Conservation (phyloP, 208 protist genomes). For the Wallacemonas rigidus region DNA sequence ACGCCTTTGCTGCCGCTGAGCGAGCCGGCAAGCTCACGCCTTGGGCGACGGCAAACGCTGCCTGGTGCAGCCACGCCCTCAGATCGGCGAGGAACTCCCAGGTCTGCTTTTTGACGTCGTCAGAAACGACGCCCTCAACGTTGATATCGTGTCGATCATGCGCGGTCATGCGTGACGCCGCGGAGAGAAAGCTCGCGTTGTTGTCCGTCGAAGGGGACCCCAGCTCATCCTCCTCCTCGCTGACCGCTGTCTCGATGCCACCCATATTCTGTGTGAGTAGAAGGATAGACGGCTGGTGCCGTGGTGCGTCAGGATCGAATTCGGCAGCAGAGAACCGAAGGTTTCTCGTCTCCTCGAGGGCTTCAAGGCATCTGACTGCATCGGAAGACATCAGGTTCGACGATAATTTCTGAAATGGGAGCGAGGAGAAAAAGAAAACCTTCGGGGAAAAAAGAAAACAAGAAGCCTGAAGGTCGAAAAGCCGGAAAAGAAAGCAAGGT, state of each 20-base stretch:
- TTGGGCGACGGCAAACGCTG: conserved; percentile 27
- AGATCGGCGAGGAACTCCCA: conserved; percentile 66
- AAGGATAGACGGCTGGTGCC: conserved; percentile 48
- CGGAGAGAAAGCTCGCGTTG: conserved; percentile 6
- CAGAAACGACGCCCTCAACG: conserved; percentile 5
- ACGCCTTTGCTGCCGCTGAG: not conserved
- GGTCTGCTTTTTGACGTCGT: conserved; percentile 15
- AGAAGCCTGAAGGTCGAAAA: no score
- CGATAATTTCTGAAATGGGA: no score
- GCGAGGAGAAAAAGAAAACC: no score
- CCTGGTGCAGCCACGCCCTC: conserved; percentile 56
- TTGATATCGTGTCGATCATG: conserved; percentile 6
- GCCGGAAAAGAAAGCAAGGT: no score
- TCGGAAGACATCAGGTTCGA: not conserved
- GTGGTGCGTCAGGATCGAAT: not conserved
- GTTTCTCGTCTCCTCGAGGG: not conserved
- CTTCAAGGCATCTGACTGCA: not conserved
- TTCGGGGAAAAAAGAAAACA: no score
- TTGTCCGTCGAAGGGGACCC: not conserved
- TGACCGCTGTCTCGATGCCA: conserved; percentile 39
- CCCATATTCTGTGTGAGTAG: conserved; percentile 82
- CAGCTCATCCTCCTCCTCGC: conserved; percentile 1
- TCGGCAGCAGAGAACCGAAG: conserved; percentile 1
- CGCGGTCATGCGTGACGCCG: conserved; percentile 5
- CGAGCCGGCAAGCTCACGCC: conserved; percentile 11